These are phyloP conservation scores for Ciborinia camelliae DNA, from an alignment of 2,329 filamentous ascomycete species.

Conservation along the genomic window DNA sequence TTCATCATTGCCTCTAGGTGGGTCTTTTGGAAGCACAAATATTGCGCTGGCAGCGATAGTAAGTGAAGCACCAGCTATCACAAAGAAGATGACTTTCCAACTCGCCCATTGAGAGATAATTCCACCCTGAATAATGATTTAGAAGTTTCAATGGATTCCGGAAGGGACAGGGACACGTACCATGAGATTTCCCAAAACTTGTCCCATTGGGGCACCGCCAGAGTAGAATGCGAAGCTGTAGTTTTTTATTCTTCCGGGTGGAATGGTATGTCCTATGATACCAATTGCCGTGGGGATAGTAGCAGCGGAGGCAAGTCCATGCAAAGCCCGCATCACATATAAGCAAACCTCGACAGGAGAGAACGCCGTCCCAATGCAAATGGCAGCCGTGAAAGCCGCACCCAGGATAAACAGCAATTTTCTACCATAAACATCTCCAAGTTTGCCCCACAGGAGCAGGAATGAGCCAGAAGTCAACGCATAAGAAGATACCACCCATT, in stretches of 20 bases:
- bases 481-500: slow-evolving; percentile 39
- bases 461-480: slow-evolving; percentile 47
- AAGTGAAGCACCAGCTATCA: slow-evolving; percentile 58
- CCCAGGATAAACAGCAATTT: slow-evolving; percentile 46
- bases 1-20: slow-evolving; percentile 29
- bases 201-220: slow-evolving; percentile 62
- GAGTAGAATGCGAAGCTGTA: slow-evolving; percentile 65
- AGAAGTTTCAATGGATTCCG: background rate
- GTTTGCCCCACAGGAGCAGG: slow-evolving; percentile 48
- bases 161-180: slow-evolving; percentile 10
- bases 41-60: slow-evolving; percentile 53
- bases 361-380: slow-evolving; percentile 60
- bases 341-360: slow-evolving; percentile 65
- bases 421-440: slow-evolving; percentile 50
- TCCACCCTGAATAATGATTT: slow-evolving; percentile 47
- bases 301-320: slow-evolving; percentile 58
- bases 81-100: slow-evolving; percentile 68
- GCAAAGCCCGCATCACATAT: slow-evolving; percentile 62
- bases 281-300: slow-evolving; percentile 70
- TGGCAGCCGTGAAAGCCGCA: slow-evolving; percentile 57
- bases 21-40: slow-evolving; percentile 56
- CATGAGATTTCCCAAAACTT: slow-evolving; percentile 56
- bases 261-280: slow-evolving; percentile 65
- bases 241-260: slow-evolving; percentile 65
- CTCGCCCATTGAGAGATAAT: slow-evolving; percentile 59